Base-by-base conservation (phyloP, 2,329 filamentous ascomycete genomes). In the Purpureocillium takamizusanense region DNA sequence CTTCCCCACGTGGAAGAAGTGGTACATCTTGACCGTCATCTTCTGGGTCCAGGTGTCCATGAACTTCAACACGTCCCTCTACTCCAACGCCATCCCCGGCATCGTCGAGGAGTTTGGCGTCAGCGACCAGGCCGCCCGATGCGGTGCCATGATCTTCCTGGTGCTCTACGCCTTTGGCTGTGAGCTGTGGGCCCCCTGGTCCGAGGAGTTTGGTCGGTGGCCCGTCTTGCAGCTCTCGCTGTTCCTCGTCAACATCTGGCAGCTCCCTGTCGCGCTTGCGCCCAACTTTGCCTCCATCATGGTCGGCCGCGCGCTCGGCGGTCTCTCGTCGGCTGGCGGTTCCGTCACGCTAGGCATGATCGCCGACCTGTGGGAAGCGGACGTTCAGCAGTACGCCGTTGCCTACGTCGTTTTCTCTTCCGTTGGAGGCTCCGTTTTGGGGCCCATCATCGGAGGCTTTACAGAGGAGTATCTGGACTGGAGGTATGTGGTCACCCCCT, bases 111-210 rank as follows among this genome's bases (percentile, higher is more conserved):
- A 87, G 43, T 92, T 85, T 47, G 48, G 62, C 34, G 79, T 90
- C 44, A 82, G 78, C 44, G 64, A 65, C 21, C 82, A 86, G 56
- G 77, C 74, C 4, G 84, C 81, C 4, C 76, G 84, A 39, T 74
- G 76, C 40, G 86, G 86, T 54, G 83, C 84, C 42, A 81, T 84
- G 63, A 76, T 88, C 45, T 92, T 90, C 63, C 63, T 94, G 30
- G 72, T 92, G 36, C 60, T 80, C 2, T 92, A 94, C 56, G 86
- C 85, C 29, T 89, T 92, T 55, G 86, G 86, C 28, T 92, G 86
- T 56, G 86, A 92, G 59, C 70, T 90, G 0, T 92, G 86, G 86
- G 86, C 86, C 0, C 86, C 86, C 0, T 92, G 86, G 83, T 84
- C 78, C 33, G 86, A 94, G 56, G 86, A 92, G 52, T 68, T 90